These are phyloP conservation scores for Silene vulgaris DNA, from an alignment of 179 eudicot species.

Conservation along the genomic window DNA sequence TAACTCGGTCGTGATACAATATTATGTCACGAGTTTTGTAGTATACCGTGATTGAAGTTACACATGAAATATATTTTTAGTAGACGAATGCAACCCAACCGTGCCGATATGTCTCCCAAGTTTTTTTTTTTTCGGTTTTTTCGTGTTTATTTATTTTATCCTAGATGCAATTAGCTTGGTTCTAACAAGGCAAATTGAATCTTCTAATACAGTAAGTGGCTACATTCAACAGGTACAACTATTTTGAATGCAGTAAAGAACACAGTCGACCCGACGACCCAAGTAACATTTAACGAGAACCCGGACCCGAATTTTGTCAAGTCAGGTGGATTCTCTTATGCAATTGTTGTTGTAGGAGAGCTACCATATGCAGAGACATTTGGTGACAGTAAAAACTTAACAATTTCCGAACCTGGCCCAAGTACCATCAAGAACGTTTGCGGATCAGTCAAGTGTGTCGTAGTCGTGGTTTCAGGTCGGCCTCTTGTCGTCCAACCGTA, in stretches of 20 bases:
- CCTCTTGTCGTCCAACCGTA: slow-evolving; percentile 40
- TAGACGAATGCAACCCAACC: no score
- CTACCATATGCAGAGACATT: slow-evolving; percentile 42
- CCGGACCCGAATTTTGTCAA: slow-evolving; percentile 33
- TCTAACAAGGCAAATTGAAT: no score
- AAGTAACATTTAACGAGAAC: slow-evolving; percentile 33
- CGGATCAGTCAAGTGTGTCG: slow-evolving; percentile 34
- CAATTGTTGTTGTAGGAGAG: slow-evolving; percentile 48
- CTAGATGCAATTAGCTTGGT: no score
- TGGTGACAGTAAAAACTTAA: slow-evolving; percentile 42
- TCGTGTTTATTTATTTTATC: no score
- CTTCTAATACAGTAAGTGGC: not conserved
- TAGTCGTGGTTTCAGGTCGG: slow-evolving; percentile 38
- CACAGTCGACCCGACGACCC: slow-evolving; percentile 33
- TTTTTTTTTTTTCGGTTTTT: no score
- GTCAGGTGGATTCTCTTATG: slow-evolving; percentile 33
- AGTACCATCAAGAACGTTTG: slow-evolving; percentile 40
- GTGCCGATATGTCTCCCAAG: no score
- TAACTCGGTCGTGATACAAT: no score
- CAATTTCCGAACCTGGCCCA: slow-evolving; percentile 40
- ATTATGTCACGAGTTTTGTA: no score
- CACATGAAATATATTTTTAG: no score
- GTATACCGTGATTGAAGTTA: no score
- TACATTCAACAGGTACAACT: slow-evolving; percentile 33
- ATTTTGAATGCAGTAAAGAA: slow-evolving; percentile 33